Evolutionary conservation across 2,329 filamentous ascomycete species (phyloP), one percentile per base, ranked within the genome.

Genomic region (Rugonectria rugulosa): DNA sequence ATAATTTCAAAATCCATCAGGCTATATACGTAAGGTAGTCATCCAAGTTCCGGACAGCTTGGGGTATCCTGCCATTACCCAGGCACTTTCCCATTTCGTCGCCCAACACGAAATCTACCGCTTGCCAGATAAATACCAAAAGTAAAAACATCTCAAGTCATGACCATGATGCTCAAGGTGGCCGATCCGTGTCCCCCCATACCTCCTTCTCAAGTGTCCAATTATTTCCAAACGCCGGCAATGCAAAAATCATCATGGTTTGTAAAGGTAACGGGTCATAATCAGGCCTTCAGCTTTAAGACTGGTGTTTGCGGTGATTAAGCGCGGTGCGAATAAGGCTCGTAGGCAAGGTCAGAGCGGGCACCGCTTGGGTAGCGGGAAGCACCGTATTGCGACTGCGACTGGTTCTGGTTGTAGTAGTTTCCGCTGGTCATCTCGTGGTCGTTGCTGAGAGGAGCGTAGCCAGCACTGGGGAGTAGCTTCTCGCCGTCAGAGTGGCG

Each of bases 271-370:
- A 64, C 58, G 47, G 41, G 24, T 45, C 59, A 32, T 57, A 56
- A n/a, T 65, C 63, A 45, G 56, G 43, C 58, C 38, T 31, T 49
- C 43, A 63, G 45, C 53, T 47, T n/a, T 49, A 29, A 38, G 20
- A 31, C 15, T 27, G 36, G 4, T 29, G 20, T 32, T 10, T 9
- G 29, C 36, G 26, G 17, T 34, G 24, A 40, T 76, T 80, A 87
- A 41, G 77, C 76, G 38, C 79, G 78, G 65, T 86, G 84, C 46
- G 80, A 80, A 73, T 87, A 88, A 29, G 85, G 85, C 79, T 88
- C 85, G 72, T 88, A 88, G 32, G 83, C 84, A 61, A 81, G 70
- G 24, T 83, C 78, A n/a, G 76, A 73, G 49, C 79, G 79, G 43
- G 73, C 76, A 44, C 74, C 74, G 53, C 71, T 68, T 56, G 78